phyloP scores from a whole-genome alignment of 2,329 filamentous ascomycete genomes.

The Cryphonectria naterciae region DNA sequence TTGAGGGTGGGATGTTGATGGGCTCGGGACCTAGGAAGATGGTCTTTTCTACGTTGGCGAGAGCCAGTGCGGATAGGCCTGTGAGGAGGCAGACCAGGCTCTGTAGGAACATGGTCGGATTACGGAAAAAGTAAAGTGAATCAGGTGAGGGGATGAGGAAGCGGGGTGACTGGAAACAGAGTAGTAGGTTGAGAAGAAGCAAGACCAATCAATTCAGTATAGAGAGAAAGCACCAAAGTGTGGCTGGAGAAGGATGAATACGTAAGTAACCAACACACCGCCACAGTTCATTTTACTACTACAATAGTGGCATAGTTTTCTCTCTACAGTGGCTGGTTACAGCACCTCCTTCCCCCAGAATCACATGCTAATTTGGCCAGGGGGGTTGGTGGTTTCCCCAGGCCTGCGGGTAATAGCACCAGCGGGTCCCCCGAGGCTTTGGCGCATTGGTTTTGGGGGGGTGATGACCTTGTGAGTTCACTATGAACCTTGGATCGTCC shows the following conservation, averaged over 20 bases:
- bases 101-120: constrained; percentile 18
- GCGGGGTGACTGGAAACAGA: not conserved
- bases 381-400: not conserved
- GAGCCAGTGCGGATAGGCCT: constrained; percentile 23
- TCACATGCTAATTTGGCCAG: constrained; percentile 27
- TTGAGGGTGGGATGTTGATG: constrained; percentile 57
- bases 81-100: constrained; percentile 29
- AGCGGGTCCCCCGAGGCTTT: constrained; percentile 5
- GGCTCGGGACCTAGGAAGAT: constrained; percentile 78
- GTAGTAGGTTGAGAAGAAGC: not conserved
- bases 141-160: not conserved
- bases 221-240: not conserved
- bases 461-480: not conserved
- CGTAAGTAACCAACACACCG: not conserved
- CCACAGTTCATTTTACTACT: not conserved
- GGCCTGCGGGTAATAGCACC: not conserved
- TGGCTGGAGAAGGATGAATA: not conserved
- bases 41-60: constrained; percentile 86
- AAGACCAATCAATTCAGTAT: too few relatives aligned
- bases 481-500: not conserved
- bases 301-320: not conserved
- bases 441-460: not conserved
- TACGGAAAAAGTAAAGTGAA: not conserved
- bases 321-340: too few relatives aligned
- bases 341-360: constrained; percentile 23